A percentile compares a stretch with the other conserved stretches of the same genome.
Conservation (phyloP, 2,329 filamentous ascomycete species). For the Biscogniauxia mediterranea region DNA sequence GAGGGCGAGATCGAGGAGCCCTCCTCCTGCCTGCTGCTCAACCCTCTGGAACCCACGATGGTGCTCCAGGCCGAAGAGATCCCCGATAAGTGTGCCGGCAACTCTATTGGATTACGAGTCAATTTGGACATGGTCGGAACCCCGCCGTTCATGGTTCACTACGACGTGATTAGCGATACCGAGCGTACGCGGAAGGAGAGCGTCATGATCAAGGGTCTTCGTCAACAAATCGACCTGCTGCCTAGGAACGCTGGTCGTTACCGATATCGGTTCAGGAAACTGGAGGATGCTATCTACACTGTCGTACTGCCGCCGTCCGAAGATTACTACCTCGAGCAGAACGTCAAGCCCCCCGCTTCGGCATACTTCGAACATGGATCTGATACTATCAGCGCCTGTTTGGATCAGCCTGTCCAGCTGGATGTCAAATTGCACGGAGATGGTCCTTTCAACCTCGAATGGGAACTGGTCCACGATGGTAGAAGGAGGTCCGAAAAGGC, state of each 20-base stretch:
- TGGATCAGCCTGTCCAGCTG: slow-evolving; percentile 76
- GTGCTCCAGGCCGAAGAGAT: slow-evolving; percentile 75
- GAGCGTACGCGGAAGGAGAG: slow-evolving; percentile 52
- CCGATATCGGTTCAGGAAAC: slow-evolving; percentile 77
- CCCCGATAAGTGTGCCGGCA: slow-evolving; percentile 91
- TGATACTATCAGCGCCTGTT: slow-evolving; percentile 66
- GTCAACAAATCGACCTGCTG: slow-evolving; percentile 80
- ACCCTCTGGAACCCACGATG: slow-evolving; percentile 83
- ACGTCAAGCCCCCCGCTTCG: slow-evolving; percentile 88
- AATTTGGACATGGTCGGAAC: slow-evolving; percentile 89
- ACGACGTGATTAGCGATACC: slow-evolving; percentile 67
- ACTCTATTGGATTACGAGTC: slow-evolving; percentile 85
- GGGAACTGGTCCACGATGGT: slow-evolving; percentile 87
- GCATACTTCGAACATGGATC: slow-evolving; percentile 64
- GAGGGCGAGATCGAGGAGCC: slow-evolving; percentile 88
- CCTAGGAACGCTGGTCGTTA: slow-evolving; percentile 81
- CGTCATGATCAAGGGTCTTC: slow-evolving; percentile 65
- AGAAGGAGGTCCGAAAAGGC: slow-evolving; percentile 71
- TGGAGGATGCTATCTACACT: slow-evolving; percentile 81
- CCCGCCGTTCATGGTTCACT: slow-evolving; percentile 82
- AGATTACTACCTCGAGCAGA: slow-evolving; percentile 66
- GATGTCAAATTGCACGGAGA: slow-evolving; percentile 78
- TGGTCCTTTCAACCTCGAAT: slow-evolving; percentile 84
- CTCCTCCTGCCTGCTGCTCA: slow-evolving; percentile 87
- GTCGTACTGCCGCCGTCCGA: slow-evolving; percentile 38